Conservation (phyloP, 2,329 filamentous ascomycete genomes). For the Lasiodiplodia sp. region DNA sequence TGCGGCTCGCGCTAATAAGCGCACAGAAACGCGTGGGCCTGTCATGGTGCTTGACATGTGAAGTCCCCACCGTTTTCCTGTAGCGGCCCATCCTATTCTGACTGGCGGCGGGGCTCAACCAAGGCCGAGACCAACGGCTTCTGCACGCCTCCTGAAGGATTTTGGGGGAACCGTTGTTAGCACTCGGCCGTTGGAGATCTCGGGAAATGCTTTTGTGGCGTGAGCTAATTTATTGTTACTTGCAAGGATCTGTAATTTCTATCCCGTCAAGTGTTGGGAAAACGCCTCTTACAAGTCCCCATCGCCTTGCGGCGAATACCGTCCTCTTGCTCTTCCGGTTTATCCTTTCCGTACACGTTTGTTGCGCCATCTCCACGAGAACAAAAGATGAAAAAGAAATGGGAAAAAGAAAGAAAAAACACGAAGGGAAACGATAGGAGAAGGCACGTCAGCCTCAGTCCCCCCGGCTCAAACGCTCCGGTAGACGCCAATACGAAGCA, state of each 20-base stretch:
- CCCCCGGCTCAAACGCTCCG: neutral
- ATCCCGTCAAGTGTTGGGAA: neutral
- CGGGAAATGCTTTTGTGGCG: neutral
- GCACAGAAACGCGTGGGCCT: neutral
- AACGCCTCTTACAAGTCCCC: neutral
- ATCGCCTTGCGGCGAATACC: conserved; percentile 12
- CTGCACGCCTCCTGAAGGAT: neutral
- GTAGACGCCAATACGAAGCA: neutral
- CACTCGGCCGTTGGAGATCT: neutral
- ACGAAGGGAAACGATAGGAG: neutral
- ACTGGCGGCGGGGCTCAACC: neutral
- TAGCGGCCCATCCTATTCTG: neutral
- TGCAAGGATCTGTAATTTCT: neutral
- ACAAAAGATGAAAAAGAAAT: neutral
- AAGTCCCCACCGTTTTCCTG: neutral
- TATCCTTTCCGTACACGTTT: neutral
- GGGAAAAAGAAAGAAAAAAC: neutral
- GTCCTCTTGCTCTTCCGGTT: conserved; percentile 2
- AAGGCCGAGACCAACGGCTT: neutral
- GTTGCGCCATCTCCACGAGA: neutral
- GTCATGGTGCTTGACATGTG: neutral
- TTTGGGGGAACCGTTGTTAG: neutral
- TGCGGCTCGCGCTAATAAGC: neutral
- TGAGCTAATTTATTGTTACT: neutral
- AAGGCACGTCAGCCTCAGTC: neutral